Evolutionary conservation across 768 basidiomycete genomes (phyloP).

Genomic region (Kondoa subrosea): DNA sequence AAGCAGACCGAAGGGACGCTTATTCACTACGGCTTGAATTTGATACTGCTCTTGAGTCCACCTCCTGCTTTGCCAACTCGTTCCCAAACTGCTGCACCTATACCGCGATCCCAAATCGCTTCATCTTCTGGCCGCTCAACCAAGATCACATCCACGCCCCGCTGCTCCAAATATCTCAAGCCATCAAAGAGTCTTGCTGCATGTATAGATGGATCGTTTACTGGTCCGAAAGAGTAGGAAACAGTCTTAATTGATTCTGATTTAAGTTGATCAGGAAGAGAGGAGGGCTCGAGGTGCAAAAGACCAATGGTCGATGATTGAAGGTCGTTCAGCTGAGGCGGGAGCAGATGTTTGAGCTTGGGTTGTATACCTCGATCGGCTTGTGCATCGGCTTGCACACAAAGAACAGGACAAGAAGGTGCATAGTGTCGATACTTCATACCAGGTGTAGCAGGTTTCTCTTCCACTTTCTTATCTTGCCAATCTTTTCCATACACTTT

Average conservation of each 20-base stretch:
- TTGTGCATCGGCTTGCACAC: neutral
- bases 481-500: neutral
- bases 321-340: neutral
- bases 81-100: constrained; percentile 18
- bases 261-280: neutral
- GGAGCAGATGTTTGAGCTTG: neutral
- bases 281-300: constrained; percentile 3
- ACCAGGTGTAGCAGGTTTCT: constrained; percentile 80
- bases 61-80: constrained; percentile 15
- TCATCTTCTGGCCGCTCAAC: constrained; percentile 5
- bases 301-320: constrained; percentile 7
- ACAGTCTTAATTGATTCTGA: too few relatives aligned
- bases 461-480: constrained; percentile 47
- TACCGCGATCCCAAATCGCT: constrained; percentile 11
- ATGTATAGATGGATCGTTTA: constrained; percentile 6
- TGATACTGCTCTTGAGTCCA: neutral
- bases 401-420: constrained; percentile 36
- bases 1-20: too few relatives aligned
- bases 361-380: neutral
- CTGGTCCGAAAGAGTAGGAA: constrained; percentile 6
- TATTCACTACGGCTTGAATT: neutral
- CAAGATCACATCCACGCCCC: constrained; percentile 10
- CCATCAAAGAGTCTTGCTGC: constrained; percentile 12
- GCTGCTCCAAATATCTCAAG: constrained; percentile 11
- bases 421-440: constrained; percentile 99